Evolutionary conservation across 2,329 filamentous ascomycete genomes (phyloP).

Genomic region (Akanthomyces lecanii): DNA sequence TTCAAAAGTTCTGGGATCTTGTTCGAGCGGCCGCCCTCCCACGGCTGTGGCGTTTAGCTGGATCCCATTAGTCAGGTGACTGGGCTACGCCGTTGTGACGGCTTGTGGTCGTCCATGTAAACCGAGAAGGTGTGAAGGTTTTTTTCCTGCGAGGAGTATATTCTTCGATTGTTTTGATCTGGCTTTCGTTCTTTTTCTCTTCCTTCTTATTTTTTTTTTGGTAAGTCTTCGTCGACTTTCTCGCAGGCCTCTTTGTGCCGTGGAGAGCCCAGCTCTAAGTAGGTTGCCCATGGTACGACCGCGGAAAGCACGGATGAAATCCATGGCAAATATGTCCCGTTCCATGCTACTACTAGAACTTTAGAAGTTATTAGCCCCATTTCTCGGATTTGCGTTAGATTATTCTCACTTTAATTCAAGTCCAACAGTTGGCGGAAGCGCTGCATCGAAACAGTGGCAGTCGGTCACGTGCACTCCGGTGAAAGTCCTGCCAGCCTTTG

Average conservation of each 20-base stretch:
- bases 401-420: neutral
- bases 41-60: slow-evolving; percentile 17
- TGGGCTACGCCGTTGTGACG: neutral
- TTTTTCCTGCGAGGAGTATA: neutral
- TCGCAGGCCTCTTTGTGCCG: no score
- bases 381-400: neutral
- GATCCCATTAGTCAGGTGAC: slow-evolving; percentile 18
- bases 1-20: slow-evolving; percentile 16
- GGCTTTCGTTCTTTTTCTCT: neutral
- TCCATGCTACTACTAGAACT: no score
- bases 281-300: no score
- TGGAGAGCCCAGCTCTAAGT: no score
- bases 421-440: neutral
- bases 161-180: neutral
- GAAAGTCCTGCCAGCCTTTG: neutral
- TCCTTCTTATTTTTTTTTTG: no score
- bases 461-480: neutral
- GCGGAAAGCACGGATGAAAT: no score
- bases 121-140: neutral
- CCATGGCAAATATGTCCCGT: no score
- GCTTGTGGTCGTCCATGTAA: neutral
- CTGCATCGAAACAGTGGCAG: neutral
- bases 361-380: no score
- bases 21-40: slow-evolving; percentile 13
- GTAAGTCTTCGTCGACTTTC: neutral